Evolutionary conservation across 2,329 filamentous ascomycete genomes (phyloP).

Genomic region (Annulohypoxylon truncatum): DNA sequence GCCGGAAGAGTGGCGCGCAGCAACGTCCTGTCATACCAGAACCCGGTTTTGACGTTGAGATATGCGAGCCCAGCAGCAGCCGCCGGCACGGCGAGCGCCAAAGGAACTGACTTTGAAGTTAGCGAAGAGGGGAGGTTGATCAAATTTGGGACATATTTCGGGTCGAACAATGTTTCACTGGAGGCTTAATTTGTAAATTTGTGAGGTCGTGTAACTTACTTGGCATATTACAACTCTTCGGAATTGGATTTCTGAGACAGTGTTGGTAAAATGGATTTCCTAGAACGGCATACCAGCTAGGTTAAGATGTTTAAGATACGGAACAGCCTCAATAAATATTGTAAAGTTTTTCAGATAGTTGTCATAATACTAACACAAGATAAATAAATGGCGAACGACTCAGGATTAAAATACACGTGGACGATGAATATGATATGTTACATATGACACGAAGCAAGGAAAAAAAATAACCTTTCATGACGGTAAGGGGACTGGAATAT

Average conservation of each 20-base stretch:
- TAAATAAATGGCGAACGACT: neutral
- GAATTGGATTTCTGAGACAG: neutral
- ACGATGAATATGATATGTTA: neutral
- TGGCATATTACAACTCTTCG: slow-evolving; percentile 23
- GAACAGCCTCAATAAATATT: neutral
- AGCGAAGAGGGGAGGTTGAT: neutral
- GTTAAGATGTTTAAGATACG: neutral
- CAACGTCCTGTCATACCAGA: slow-evolving; percentile 74
- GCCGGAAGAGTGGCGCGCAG: slow-evolving; percentile 65
- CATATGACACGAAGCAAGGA: neutral
- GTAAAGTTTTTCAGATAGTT: neutral
- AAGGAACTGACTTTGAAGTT: slow-evolving; percentile 57
- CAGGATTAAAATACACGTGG: neutral
- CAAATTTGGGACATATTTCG: neutral
- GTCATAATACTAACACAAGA: neutral
- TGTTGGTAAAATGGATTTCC: neutral
- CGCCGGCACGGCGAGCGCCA: slow-evolving; percentile 68
- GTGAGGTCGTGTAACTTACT: slow-evolving; percentile 24
- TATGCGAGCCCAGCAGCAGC: slow-evolving; percentile 78
- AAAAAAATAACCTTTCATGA: neutral
- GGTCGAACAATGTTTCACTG: neutral
- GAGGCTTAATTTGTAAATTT: neutral
- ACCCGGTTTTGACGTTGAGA: slow-evolving; percentile 75
- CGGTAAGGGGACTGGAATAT: neutral
- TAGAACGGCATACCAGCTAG: slow-evolving; percentile 2